These are phyloP conservation scores for Brassica hybrid DNA, from an alignment of 441 rosid genomes.

Conservation along the genomic window DNA sequence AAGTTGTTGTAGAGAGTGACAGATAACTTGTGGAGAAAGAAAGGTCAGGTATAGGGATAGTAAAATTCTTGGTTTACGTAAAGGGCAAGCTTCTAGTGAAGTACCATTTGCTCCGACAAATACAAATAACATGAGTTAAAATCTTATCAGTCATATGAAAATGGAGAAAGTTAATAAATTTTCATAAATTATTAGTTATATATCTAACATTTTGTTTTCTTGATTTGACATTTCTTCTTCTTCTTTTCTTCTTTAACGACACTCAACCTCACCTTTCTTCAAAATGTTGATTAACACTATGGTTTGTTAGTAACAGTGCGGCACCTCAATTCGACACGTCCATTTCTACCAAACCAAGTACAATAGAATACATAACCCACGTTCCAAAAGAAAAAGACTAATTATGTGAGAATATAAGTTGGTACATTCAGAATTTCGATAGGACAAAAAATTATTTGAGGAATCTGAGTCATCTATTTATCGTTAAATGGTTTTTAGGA, in stretches of 20 bases:
- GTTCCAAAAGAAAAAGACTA: slow-evolving; percentile 2
- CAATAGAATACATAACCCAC: not conserved
- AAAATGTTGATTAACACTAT: not conserved
- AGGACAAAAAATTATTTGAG: not conserved
- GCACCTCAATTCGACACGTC: slow-evolving; percentile 6
- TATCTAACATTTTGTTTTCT: not conserved
- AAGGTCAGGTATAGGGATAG: not conserved
- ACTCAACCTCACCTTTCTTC: not conserved
- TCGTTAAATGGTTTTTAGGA: not conserved
- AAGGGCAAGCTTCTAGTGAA: not conserved
- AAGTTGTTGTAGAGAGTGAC: not conserved
- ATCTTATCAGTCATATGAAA: too few relatives aligned
- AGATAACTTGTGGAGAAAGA: not conserved
- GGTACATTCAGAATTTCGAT: too few relatives aligned
- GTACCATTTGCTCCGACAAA: not conserved
- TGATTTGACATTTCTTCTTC: not conserved
- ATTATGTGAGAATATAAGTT: too few relatives aligned
- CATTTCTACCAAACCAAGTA: too few relatives aligned
- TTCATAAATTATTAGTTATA: not conserved
- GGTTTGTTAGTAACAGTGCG: not conserved
- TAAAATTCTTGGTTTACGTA: not conserved
- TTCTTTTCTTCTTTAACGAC: not conserved
- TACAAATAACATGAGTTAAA: too few relatives aligned
- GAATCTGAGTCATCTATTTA: not conserved
- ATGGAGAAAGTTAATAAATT: too few relatives aligned